A percentile compares a stretch with the other conserved stretches of the same genome.
These are phyloP conservation scores for Tylopilus rubrobrunneus DNA, from an alignment of 768 basidiomycete genomes.

Conservation along the genomic window DNA sequence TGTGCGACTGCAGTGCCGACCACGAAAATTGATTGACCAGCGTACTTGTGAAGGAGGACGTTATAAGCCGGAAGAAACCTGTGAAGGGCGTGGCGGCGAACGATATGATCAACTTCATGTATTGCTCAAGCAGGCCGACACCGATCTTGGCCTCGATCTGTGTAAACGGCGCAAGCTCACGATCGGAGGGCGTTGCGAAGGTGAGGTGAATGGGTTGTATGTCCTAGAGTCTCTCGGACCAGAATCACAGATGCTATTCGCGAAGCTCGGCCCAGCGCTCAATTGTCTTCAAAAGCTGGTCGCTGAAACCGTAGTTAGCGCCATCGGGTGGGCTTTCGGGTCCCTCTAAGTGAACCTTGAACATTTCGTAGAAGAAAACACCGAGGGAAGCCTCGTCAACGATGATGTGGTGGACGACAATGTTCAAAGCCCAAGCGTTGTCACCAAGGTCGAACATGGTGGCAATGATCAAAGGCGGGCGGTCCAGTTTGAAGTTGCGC, in stretches of 20 bases:
- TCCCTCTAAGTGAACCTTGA: conserved; percentile 26
- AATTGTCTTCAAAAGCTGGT: conserved; percentile 27
- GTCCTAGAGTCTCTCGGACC: conserved; percentile 18
- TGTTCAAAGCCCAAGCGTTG: conserved; percentile 25
- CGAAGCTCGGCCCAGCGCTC: conserved; percentile 27
- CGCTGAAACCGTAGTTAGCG: conserved; percentile 17
- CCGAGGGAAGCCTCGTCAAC: conserved; percentile 24
- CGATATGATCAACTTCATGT: conserved; percentile 17
- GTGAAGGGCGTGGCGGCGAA: conserved; percentile 20
- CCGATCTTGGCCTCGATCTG: conserved; percentile 15
- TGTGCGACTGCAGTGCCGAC: no score
- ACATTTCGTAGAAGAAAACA: conserved; percentile 25
- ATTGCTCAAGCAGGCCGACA: conserved; percentile 12
- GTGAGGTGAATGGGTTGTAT: conserved; percentile 19
- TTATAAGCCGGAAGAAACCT: no score
- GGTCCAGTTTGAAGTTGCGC: conserved; percentile 26
- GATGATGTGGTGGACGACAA: conserved; percentile 31
- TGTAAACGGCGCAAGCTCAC: conserved; percentile 26
- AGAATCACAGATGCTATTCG: conserved; percentile 23
- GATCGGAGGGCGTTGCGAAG: conserved; percentile 25
- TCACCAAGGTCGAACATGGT: conserved; percentile 25
- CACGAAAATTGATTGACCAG: no score
- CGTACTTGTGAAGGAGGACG: no score
- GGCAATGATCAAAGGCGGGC: conserved; percentile 20
- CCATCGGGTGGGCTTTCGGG: conserved; percentile 24